phyloP scores from a whole-genome alignment of 1,139 yeast genomes.

The Yamadazyma trypodendri region DNA sequence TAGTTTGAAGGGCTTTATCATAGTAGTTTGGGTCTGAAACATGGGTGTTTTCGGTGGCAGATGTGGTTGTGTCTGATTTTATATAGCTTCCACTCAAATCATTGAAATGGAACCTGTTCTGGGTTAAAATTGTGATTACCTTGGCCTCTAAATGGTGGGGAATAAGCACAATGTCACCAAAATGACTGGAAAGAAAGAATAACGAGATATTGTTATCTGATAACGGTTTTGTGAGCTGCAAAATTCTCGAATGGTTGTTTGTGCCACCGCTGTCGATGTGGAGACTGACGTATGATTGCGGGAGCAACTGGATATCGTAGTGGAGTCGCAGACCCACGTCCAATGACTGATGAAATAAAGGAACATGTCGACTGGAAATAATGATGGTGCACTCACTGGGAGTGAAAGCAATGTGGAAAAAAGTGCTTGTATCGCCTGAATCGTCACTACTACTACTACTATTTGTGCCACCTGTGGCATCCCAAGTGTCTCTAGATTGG shows the following conservation, averaged over 20 bases:
- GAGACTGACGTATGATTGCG: slow-evolving; percentile 49
- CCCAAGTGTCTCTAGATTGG: background rate
- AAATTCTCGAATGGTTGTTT: slow-evolving; percentile 51
- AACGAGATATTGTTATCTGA: slow-evolving; percentile 58
- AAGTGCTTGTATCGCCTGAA: slow-evolving; percentile 13
- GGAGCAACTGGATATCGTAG: slow-evolving; percentile 43
- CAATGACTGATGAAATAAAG: slow-evolving; percentile 38
- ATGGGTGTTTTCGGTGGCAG: background rate
- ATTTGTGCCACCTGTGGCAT: slow-evolving; percentile 22
- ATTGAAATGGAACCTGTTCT: slow-evolving; percentile 44
- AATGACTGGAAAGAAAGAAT: slow-evolving; percentile 65
- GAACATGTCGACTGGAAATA: slow-evolving; percentile 39
- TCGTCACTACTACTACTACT: slow-evolving; percentile 2
- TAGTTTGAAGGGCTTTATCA: slow-evolving; percentile 21
- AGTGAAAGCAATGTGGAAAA: slow-evolving; percentile 56
- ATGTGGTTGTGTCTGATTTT: slow-evolving; percentile 8
- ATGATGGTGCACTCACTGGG: slow-evolving; percentile 58
- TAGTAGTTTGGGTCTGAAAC: slow-evolving; percentile 2
- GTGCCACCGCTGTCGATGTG: slow-evolving; percentile 63
- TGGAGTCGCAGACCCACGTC: slow-evolving; percentile 25
- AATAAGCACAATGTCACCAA: slow-evolving; percentile 64
- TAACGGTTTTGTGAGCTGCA: slow-evolving; percentile 60
- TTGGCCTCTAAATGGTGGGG: slow-evolving; percentile 46
- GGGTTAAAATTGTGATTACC: slow-evolving; percentile 46
- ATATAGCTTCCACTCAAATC: slow-evolving; percentile 38